Evolutionary conservation across 225 moss, liverwort and hornwort species (phyloP), one percentile per base, ranked within the genome.

Genomic region (Asterella californica): DNA sequence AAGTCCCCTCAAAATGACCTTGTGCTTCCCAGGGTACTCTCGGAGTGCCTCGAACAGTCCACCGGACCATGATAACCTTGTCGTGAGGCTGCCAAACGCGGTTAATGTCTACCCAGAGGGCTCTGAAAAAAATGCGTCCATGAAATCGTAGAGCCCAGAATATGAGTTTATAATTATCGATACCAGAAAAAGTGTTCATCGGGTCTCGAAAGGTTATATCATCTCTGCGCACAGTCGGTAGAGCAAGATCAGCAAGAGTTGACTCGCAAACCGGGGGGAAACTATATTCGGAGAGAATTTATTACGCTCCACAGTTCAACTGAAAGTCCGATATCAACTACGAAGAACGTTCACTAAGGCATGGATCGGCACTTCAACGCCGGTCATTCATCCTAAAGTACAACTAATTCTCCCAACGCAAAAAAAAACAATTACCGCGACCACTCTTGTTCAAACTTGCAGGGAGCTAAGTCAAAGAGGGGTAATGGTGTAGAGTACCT

Each of bases 11-110:
- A 62, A 99, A 99, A 45, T 89, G 91, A 27, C 99, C 99, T 48
- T 95, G 99, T 5, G 99, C 95, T 84, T 99, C 99, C 99, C 99
- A 99, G 0, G 99, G 99, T 38, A 99, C 99, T 63, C 99, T 90
- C 8, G 99, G 95, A 70, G 95, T 82, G 61, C 99, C 99, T 25
- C 95, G 88, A 10, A 99, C 99, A 74, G 90, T 93, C 99, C 99
- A 99, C 70, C 99, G 88, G 1, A 99, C 90, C 93, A 93, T 99
- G 64, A 97, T 97, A 0, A 93, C 87, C 84, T 97, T 97, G 82
- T 94, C 94, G 1, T 88, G 90, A 2, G 99, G 95, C 63, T 99
- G 99, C 90, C 95, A 95, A 15, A 99, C 99, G 34, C 93, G 99
- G 72, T 87, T 90, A 37, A 91, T 92, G 78, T 99, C 99, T 47